Base-by-base conservation (phyloP, 2,329 filamentous ascomycete species). In the Diaporthe ilicicola region DNA sequence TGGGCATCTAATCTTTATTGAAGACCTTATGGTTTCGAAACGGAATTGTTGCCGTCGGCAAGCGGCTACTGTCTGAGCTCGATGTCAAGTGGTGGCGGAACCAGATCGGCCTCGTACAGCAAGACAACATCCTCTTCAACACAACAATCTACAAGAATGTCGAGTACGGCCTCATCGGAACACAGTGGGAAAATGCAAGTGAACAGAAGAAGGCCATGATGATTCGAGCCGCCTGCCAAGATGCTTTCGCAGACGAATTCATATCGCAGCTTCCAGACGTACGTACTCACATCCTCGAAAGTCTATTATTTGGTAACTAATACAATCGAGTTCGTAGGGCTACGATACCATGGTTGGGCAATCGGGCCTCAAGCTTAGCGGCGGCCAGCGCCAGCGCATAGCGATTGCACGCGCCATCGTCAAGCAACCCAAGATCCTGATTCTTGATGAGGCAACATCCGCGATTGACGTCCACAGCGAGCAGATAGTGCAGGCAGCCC, bases 371-470 rank as follows among this genome's bases (percentile, higher is more conserved):
- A 94, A 93, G 76, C 83, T 97, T 1, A 94, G 92, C 13, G 79
- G 78, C 2, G 94, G 94, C 0, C 94, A 97, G 78, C 89, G 93
- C n/a, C 94, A 97, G 78, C 89, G 94, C 6, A 87, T 97, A 29
- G 92, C 59, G 2, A 64, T 64, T 37, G 59, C 59, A 1, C 59
- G 59, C 5, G 59, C 59, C 93, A 64, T 64, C 8, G 59, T 64
- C 6, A 64, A 64, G 19, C 42, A 50, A 4, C 59, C 59, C 13
- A 64, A 64, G 29, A 64, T 64, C 37, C 59, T 64, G 1, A 64
- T 64, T 6, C 44, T 64, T 2, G 59, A 64, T 29, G 59, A 64
- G 59, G 59, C 59, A 12, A 64, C 59, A 12, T 64, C 59, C 1
- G 59, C 2, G 92, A 91, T 93, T 1, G 92, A 93, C 75, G 86